phyloP scores from a whole-genome alignment of 352 stramenopile genomes.

The Globisporangium nodosum region DNA sequence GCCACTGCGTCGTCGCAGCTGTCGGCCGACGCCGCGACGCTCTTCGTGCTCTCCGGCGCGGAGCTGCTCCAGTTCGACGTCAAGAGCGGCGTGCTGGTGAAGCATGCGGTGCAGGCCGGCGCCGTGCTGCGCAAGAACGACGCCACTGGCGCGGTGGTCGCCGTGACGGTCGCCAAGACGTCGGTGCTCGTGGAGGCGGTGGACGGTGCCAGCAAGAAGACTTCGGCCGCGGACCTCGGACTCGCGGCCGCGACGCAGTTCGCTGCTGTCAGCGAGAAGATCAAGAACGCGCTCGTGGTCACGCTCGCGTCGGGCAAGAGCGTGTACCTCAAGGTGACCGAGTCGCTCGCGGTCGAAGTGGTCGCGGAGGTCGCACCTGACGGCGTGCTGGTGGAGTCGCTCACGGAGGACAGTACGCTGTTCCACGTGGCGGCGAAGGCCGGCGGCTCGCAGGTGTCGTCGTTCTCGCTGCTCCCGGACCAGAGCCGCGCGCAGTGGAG shows the following conservation, averaged over 20 bases:
- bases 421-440: slow-evolving; percentile 38
- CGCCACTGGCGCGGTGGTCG: slow-evolving; percentile 11
- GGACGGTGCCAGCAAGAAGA: slow-evolving; percentile 5
- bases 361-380: slow-evolving; percentile 29
- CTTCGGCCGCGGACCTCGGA: slow-evolving; percentile 8
- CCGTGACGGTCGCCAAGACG: slow-evolving; percentile 10
- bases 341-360: slow-evolving; percentile 31
- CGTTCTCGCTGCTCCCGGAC: slow-evolving; percentile 31
- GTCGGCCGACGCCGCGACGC: slow-evolving; percentile 32
- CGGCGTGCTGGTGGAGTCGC: slow-evolving; percentile 45
- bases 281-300: slow-evolving; percentile 45
- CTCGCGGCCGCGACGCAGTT: slow-evolving; percentile 19
- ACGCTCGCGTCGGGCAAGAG: slow-evolving; percentile 51
- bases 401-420: slow-evolving; percentile 45
- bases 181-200: slow-evolving; percentile 13
- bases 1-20: slow-evolving; percentile 30
- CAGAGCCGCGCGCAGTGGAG: slow-evolving; percentile 32
- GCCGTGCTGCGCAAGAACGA: slow-evolving; percentile 16
- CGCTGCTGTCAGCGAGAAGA: slow-evolving; percentile 28
- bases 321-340: slow-evolving; percentile 46
- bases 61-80: slow-evolving; percentile 43
- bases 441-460: slow-evolving; percentile 24
- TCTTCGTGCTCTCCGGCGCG: slow-evolving; percentile 43
- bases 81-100: slow-evolving; percentile 17
- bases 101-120: slow-evolving; percentile 1